Percentiles rank a stretch among this genome's conserved stretches.
phyloP scores from a whole-genome alignment of 2,329 filamentous ascomycete genomes.

The Cadophora malorum region DNA sequence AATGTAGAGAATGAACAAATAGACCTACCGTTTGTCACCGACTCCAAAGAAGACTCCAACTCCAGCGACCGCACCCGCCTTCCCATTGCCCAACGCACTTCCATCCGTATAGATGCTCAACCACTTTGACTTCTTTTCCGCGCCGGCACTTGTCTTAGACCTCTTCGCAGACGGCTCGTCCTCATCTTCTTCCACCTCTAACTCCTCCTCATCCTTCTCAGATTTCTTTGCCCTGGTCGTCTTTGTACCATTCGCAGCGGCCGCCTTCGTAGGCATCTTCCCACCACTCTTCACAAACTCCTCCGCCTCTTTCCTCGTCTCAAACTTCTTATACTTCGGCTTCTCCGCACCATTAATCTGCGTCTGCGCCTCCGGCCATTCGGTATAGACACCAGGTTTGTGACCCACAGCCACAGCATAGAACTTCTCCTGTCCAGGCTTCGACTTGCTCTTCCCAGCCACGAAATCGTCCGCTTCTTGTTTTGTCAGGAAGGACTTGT shows the following conservation, averaged over 20 bases:
- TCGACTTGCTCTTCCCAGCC: conserved; percentile 59
- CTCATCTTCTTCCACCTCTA: neutral
- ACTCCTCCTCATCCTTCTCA: conserved; percentile 38
- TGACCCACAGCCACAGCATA: conserved; percentile 68
- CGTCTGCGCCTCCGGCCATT: conserved; percentile 73
- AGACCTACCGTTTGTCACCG: conserved; percentile 58
- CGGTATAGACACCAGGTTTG: conserved; percentile 63
- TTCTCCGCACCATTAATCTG: conserved; percentile 78
- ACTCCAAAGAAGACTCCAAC: conserved; percentile 69
- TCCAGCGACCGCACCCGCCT: conserved; percentile 60
- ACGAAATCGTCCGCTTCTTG: conserved; percentile 83
- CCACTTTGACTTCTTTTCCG: conserved; percentile 25
- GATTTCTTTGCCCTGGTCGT: conserved; percentile 46
- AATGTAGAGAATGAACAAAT: neutral
- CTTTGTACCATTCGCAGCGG: conserved; percentile 10
- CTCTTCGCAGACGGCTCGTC: conserved; percentile 25
- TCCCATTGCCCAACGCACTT: conserved; percentile 65
- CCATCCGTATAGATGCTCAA: conserved; percentile 67
- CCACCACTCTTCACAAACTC: conserved; percentile 67
- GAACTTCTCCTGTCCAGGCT: conserved; percentile 52
- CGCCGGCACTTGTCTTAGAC: conserved; percentile 24
- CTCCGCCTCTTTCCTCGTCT: conserved; percentile 74
- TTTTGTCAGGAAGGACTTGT: conserved; percentile 77
- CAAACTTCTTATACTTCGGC: conserved; percentile 73
- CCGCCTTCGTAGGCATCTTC: conserved; percentile 31